Conservation (phyloP, 2,329 filamentous ascomycete genomes). For the Colletotrichum shisoi region DNA sequence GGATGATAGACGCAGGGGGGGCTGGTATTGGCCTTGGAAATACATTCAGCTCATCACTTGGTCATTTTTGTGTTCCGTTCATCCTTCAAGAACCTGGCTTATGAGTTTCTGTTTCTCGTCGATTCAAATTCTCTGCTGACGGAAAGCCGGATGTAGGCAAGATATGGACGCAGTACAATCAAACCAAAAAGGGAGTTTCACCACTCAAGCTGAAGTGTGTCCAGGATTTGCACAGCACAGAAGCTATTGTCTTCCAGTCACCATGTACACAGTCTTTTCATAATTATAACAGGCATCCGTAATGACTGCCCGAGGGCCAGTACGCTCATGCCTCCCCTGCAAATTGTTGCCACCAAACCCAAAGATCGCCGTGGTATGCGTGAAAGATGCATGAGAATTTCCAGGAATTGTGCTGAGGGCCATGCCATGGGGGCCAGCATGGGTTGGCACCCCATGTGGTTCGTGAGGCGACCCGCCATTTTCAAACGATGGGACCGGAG, state of each 20-base stretch:
- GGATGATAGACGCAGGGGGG: too few relatives aligned
- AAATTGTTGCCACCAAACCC: neutral
- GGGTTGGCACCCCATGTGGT: neutral
- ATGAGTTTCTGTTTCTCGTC: neutral
- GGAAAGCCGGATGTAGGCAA: neutral
- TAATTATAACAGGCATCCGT: neutral
- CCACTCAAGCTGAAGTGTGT: neutral
- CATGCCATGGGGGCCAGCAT: neutral
- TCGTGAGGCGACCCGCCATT: neutral
- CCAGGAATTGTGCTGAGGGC: neutral
- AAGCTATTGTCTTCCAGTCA: neutral
- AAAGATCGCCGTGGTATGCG: neutral
- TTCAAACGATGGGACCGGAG: neutral
- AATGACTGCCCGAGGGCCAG: neutral
- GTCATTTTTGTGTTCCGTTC: too few relatives aligned
- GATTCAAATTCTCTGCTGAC: neutral
- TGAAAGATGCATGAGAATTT: neutral
- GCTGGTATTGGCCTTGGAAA: too few relatives aligned
- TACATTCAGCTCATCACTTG: too few relatives aligned
- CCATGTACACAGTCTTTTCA: neutral
- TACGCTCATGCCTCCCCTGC: neutral
- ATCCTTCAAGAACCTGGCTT: too few relatives aligned
- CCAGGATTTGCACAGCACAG: neutral
- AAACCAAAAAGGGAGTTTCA: neutral
- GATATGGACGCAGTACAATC: neutral